phyloP scores from a whole-genome alignment of 345 rosid species.

The Carallia pectinifolia region DNA sequence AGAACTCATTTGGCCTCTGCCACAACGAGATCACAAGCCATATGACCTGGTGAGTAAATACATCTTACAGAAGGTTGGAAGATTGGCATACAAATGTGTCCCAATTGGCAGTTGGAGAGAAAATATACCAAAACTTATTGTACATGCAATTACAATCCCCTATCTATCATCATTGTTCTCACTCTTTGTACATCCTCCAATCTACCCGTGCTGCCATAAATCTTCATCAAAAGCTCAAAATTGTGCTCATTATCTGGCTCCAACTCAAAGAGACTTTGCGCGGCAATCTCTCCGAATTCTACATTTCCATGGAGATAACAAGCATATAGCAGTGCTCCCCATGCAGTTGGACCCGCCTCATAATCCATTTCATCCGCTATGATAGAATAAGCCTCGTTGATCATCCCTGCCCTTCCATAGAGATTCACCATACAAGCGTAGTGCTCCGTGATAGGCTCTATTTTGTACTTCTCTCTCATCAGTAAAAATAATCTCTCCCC shows the following conservation, averaged over 20 bases:
- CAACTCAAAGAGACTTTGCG: constrained; percentile 64
- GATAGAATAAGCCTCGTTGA: constrained; percentile 55
- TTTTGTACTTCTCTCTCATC: constrained; percentile 48
- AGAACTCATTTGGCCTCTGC: too few relatives aligned
- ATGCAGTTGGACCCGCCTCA: constrained; percentile 76
- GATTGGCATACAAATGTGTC: not conserved
- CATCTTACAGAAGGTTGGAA: too few relatives aligned
- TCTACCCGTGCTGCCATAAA: constrained; percentile 41
- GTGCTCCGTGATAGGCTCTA: constrained; percentile 62
- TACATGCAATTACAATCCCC: constrained; percentile 40
- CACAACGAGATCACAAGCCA: too few relatives aligned
- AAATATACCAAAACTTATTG: not conserved
- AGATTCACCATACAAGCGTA: constrained; percentile 85
- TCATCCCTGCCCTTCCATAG: constrained; percentile 68
- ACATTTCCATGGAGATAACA: constrained; percentile 61
- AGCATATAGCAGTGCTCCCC: constrained; percentile 85
- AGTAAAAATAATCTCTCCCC: constrained; percentile 58
- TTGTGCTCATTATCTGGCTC: constrained; percentile 80
- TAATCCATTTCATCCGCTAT: constrained; percentile 53
- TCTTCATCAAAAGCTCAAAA: constrained; percentile 66
- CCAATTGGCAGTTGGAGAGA: not conserved
- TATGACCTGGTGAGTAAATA: too few relatives aligned
- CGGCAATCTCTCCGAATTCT: constrained; percentile 68
- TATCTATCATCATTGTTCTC: constrained; percentile 57
- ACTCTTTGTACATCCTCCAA: constrained; percentile 47